Base-by-base conservation (phyloP, 805 yeast genomes). In the Spathaspora arborariae region DNA sequence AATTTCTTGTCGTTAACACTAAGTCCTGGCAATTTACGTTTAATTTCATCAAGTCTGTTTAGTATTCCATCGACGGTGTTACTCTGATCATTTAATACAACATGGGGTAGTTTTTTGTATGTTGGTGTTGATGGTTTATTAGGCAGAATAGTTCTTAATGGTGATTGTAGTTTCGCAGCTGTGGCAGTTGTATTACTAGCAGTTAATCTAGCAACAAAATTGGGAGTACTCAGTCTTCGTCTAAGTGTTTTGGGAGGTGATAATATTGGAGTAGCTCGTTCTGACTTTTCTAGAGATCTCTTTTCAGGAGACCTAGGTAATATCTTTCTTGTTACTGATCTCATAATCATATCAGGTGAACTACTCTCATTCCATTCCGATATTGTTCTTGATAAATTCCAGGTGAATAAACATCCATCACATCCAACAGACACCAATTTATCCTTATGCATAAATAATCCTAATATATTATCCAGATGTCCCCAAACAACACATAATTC, bases 401-500 rank as follows among this genome's bases (percentile, higher is more conserved):
- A 80, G 5, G 56, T 59, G 49, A 81, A 79, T 43, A 80, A 56
- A 56, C 84, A 79, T 0, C 84, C 85, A 53, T 76, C 82, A 6
- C 63, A 63, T 18, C 82, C 74, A 13, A 78, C 65, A 0, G 82
- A 70, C 1, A 77, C 51, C 21, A 75, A 57, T 13, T 67, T 56
- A 4, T 56, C 48, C 3, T 55, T 50, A 13, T 47, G 45, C 8
- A 65, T 45, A 6, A 61, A 50, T 16, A 83, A 47, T 0, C 79
- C 76, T 11, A 77, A 58, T 4, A 82, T 71, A 0, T 74, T 60
- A 35, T 82, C 73, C 65, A 62, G 65, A 42, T 68, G 74, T 1
- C 73, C 91, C 85, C 85, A 84, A 41, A 70, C 76, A 0, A 75
- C 67, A 6, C 78, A 70, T 8, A 80, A 39, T 8, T 71, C 71